phyloP scores from a whole-genome alignment of 1,284 basidiomycete species.

The Mrakiaceae sp. region DNA sequence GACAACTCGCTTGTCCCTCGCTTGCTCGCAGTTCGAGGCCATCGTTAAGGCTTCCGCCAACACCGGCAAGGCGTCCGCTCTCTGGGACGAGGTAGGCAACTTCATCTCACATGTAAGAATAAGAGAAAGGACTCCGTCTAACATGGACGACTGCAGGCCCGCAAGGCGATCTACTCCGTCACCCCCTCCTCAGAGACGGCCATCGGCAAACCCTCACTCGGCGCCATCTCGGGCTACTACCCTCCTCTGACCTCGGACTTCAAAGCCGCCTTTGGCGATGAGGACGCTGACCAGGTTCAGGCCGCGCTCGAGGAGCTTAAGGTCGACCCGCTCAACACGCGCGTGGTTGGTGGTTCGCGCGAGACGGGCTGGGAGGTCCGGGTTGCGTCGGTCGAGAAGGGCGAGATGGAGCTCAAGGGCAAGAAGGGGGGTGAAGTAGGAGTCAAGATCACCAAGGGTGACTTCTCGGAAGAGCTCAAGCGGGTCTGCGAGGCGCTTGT shows the following conservation, averaged over 20 bases:
- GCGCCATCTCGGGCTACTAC: slow-evolving; percentile 73
- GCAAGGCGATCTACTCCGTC: slow-evolving; percentile 56
- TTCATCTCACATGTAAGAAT: too few species aligned
- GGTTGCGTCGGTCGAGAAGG: slow-evolving; percentile 54
- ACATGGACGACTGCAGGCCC: slow-evolving; percentile 40
- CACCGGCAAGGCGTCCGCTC: background rate
- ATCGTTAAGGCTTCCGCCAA: background rate
- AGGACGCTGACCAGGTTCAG: slow-evolving; percentile 63
- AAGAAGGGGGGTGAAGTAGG: background rate
- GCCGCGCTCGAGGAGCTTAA: slow-evolving; percentile 56
- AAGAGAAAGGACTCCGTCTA: too few species aligned
- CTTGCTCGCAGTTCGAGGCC: slow-evolving; percentile 9
- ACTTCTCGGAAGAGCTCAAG: slow-evolving; percentile 38
- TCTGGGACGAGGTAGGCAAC: background rate
- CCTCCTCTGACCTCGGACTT: slow-evolving; percentile 42
- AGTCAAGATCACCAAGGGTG: slow-evolving; percentile 35
- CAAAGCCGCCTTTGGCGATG: slow-evolving; percentile 44
- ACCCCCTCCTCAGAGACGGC: slow-evolving; percentile 52
- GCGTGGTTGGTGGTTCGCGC: slow-evolving; percentile 42
- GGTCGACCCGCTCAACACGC: slow-evolving; percentile 67
- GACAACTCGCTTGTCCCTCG: too few species aligned
- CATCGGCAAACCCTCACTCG: slow-evolving; percentile 63
- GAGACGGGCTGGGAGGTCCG: slow-evolving; percentile 44
- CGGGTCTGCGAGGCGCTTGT: slow-evolving; percentile 47
- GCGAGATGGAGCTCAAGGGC: background rate